Evolutionary conservation across 768 basidiomycete species (phyloP).

Genomic region (Favolaschia claudopus): DNA sequence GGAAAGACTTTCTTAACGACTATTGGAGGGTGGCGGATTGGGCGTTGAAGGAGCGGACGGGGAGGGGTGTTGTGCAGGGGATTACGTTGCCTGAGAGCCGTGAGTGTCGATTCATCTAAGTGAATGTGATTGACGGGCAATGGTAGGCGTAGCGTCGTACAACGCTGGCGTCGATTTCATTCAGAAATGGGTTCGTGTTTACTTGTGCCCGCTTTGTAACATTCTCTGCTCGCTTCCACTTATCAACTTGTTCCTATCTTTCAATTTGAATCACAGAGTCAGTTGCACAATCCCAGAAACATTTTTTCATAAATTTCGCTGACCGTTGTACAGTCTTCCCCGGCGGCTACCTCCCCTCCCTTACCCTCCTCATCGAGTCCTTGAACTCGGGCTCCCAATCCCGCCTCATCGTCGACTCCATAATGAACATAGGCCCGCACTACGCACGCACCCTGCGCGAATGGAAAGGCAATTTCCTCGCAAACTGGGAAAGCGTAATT

Average conservation of each 20-base stretch:
- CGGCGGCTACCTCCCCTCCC: conserved; percentile 61
- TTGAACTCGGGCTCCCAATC: conserved; percentile 49
- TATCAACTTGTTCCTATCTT: too few relatives aligned
- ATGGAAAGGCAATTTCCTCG: conserved; percentile 56
- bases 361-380: conserved; percentile 50
- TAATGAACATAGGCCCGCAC: conserved; percentile 63
- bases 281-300: too few relatives aligned
- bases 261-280: too few relatives aligned
- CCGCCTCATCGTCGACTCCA: conserved; percentile 55
- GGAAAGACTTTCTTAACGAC: conserved; percentile 53
- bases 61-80: conserved; percentile 61
- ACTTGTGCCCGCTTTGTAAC: too few relatives aligned
- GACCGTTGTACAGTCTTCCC: conserved; percentile 52
- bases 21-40: conserved; percentile 59
- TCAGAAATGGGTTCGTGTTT: conserved; percentile 54
- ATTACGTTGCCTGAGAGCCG: conserved; percentile 63
- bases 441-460: conserved; percentile 63
- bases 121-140: background rate
- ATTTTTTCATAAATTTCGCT: too few relatives aligned
- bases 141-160: conserved; percentile 43
- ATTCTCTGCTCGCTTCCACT: too few relatives aligned
- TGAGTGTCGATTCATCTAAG: conserved; percentile 21
- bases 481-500: conserved; percentile 49
- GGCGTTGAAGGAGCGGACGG: conserved; percentile 52
- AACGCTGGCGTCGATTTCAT: conserved; percentile 59